These are phyloP conservation scores for Dactylellina leptospora DNA, from an alignment of 2,329 filamentous ascomycete genomes.

Conservation along the genomic window DNA sequence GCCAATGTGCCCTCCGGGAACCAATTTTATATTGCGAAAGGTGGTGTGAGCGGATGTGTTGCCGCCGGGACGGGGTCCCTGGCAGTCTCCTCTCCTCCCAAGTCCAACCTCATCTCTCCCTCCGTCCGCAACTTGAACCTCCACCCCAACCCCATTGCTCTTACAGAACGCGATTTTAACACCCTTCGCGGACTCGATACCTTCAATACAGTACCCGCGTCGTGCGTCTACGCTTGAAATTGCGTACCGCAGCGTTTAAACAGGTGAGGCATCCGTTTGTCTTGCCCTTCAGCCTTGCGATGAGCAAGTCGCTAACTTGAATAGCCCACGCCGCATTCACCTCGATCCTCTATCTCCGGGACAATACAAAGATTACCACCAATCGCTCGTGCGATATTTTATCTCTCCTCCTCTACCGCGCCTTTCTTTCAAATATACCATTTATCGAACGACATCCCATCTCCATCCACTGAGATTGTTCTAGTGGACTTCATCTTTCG, in stretches of 20 bases:
- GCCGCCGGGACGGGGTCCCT: not conserved
- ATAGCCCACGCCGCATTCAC: constrained; percentile 24
- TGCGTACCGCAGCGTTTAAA: not conserved
- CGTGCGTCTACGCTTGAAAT: not conserved
- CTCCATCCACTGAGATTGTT: constrained; percentile 37
- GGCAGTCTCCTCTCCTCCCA: constrained; percentile 30
- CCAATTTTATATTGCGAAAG: constrained; percentile 10
- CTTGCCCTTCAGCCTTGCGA: constrained; percentile 42
- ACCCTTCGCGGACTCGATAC: not conserved
- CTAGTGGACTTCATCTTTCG: constrained; percentile 16
- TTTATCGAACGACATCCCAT: not conserved
- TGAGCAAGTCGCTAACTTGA: constrained; percentile 36
- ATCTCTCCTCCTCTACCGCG: too few relatives aligned
- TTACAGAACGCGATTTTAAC: constrained; percentile 14
- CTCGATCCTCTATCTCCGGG: too few relatives aligned
- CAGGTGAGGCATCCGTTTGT: constrained; percentile 23
- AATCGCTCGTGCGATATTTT: too few relatives aligned
- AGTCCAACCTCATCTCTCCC: constrained; percentile 30
- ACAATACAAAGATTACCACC: too few relatives aligned
- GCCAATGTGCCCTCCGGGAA: not conserved
- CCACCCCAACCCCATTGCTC: constrained; percentile 11
- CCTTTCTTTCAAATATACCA: not conserved
- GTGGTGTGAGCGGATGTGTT: constrained; percentile 29
- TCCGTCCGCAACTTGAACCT: not conserved
- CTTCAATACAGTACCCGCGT: not conserved